Conservation (phyloP, 345 rosid species). For the Fremontodendron californicum region DNA sequence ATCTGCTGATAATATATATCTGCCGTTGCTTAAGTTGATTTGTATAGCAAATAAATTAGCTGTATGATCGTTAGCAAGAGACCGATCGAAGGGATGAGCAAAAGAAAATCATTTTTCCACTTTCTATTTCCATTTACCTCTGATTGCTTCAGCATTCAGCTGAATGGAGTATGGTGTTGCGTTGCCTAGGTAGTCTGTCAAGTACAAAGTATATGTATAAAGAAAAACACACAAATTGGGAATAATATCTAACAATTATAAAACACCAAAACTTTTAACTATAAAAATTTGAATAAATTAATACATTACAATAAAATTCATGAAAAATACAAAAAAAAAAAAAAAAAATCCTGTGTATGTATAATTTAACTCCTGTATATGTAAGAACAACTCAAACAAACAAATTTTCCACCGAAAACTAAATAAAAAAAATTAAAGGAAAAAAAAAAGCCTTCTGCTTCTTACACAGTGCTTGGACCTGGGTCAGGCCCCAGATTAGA, state of each 20-base stretch:
- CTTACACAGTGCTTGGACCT: background rate
- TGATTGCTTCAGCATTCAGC: constrained; percentile 23
- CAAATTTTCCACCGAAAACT: background rate
- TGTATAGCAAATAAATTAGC: too few relatives aligned
- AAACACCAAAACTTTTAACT: background rate
- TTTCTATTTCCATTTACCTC: constrained; percentile 25
- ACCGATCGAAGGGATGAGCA: too few relatives aligned
- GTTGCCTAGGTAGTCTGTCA: constrained; percentile 22
- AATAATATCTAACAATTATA: background rate
- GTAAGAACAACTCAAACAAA: background rate
- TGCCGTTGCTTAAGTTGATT: too few relatives aligned
- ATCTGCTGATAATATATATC: too few relatives aligned
- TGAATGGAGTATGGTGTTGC: constrained; percentile 16
- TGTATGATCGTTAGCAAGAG: too few relatives aligned
- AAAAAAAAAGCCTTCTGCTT: background rate
- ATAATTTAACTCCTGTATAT: background rate
- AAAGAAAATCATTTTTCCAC: too few relatives aligned
- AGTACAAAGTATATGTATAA: too few relatives aligned
- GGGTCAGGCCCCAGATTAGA: constrained; percentile 63
- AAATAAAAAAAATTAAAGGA: background rate
- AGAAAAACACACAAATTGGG: too few relatives aligned
- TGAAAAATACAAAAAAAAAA: background rate
- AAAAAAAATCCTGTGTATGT: background rate
- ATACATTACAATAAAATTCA: background rate
- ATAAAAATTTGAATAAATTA: background rate